A percentile compares a stretch with the other conserved stretches of the same genome.
phyloP scores from a whole-genome alignment of 2,329 filamentous ascomycete genomes.

The Coniochaeta hoffmannii region DNA sequence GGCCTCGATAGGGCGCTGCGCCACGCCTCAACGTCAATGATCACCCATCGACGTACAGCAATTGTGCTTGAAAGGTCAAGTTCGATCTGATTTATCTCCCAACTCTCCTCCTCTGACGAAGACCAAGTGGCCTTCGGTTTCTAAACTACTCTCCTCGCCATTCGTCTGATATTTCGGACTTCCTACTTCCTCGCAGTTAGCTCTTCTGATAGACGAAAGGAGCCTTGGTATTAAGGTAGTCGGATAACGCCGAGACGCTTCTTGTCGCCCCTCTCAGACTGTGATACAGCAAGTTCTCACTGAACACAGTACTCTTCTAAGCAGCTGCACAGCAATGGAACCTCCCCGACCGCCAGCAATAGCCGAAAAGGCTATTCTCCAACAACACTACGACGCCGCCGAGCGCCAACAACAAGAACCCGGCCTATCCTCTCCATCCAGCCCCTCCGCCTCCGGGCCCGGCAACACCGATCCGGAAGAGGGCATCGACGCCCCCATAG shows the following conservation, averaged over 20 bases:
- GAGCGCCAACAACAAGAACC: not conserved
- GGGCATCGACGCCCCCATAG: not conserved
- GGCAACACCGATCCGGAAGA: not conserved
- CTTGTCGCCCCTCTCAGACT: too few relatives aligned
- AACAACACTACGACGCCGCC: conserved; percentile 1
- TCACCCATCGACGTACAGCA: not conserved
- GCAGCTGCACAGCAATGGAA: not conserved
- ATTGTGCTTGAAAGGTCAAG: not conserved
- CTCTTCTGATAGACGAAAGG: too few relatives aligned
- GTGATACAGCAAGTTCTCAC: too few relatives aligned
- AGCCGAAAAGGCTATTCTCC: conserved; percentile 7
- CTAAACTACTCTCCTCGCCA: too few relatives aligned
- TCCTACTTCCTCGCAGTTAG: not conserved
- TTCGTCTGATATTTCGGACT: not conserved
- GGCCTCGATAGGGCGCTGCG: not conserved
- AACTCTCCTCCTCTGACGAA: not conserved
- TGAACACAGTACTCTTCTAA: too few relatives aligned
- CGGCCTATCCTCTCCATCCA: not conserved
- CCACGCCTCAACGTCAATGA: not conserved
- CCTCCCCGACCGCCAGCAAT: not conserved
- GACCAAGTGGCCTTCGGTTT: not conserved
- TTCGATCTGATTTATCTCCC: not conserved
- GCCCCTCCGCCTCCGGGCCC: not conserved
- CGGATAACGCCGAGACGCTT: too few relatives aligned
- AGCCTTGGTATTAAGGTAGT: too few relatives aligned